phyloP scores from a whole-genome alignment of 179 eudicot species.

The Amaranthus tricolor region DNA sequence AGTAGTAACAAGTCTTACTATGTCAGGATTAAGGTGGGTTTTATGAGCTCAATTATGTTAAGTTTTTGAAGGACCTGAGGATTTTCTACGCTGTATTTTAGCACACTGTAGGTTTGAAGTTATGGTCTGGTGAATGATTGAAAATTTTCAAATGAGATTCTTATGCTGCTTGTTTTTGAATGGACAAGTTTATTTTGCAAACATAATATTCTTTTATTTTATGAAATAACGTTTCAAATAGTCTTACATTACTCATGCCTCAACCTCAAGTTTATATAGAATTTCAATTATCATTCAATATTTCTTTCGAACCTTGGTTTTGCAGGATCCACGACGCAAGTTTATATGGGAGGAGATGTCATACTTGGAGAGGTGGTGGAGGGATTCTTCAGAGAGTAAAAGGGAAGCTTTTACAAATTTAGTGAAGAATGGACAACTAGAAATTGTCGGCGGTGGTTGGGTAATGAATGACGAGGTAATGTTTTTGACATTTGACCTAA shows the following conservation, averaged over 20 bases:
- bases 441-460: slow-evolving; percentile 99
- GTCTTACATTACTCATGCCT: background rate
- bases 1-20: background rate
- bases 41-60: slow-evolving; percentile 15
- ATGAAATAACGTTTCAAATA: background rate
- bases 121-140: slow-evolving; percentile 7
- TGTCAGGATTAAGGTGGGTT: background rate
- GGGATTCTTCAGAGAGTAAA: slow-evolving; percentile 74
- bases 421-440: slow-evolving; percentile 81
- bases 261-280: background rate
- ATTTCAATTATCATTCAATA: slow-evolving; percentile 3
- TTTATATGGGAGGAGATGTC: slow-evolving; percentile 99
- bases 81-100: background rate
- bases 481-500: background rate
- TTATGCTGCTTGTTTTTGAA: background rate
- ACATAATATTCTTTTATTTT: background rate
- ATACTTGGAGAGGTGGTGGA: slow-evolving; percentile 99
- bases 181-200: background rate
- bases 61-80: background rate
- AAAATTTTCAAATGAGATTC: background rate
- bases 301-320: slow-evolving; percentile 17
- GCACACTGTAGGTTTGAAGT: background rate
- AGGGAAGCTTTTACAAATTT: slow-evolving; percentile 61
- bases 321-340: slow-evolving; percentile 85
- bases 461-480: slow-evolving; percentile 99